Evolutionary conservation across 768 basidiomycete species (phyloP).

Genomic region (Mrakia frigida): DNA sequence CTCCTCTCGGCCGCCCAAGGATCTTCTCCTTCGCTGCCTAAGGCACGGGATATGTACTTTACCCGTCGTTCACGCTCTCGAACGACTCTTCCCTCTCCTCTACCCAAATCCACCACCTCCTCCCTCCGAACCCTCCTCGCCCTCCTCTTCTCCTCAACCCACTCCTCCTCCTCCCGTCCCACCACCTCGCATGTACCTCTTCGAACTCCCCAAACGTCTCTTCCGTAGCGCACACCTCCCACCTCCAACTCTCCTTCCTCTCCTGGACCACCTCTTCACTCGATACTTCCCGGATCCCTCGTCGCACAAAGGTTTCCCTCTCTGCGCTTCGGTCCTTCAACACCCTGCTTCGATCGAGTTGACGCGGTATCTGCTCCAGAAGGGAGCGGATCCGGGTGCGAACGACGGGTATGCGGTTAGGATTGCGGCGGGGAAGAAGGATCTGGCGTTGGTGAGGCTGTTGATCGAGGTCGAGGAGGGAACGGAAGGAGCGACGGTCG

Average conservation of each 20-base stretch:
- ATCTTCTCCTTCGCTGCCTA: conserved; percentile 37
- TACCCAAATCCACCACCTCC: conserved; percentile 40
- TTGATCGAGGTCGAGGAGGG: conserved; percentile 56
- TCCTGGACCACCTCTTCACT: conserved; percentile 40
- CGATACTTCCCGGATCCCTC: conserved; percentile 54
- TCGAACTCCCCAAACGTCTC: conserved; percentile 59
- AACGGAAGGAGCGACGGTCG: neutral
- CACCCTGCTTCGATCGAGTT: conserved; percentile 49
- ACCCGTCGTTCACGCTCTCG: conserved; percentile 37
- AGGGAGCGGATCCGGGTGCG: conserved; percentile 63
- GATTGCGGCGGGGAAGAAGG: conserved; percentile 67
- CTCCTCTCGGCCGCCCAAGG: neutral
- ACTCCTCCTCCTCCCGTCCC: conserved; percentile 31
- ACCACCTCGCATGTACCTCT: conserved; percentile 17
- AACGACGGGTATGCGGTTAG: conserved; percentile 63
- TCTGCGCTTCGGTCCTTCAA: conserved; percentile 65
- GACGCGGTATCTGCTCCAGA: conserved; percentile 61
- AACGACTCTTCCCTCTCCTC: conserved; percentile 50
- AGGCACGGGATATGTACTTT: conserved; percentile 41
- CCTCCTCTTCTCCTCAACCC: conserved; percentile 53
- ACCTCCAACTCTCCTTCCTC: conserved; percentile 38
- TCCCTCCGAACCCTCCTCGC: conserved; percentile 34
- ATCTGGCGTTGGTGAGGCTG: conserved; percentile 63
- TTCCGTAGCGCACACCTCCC: conserved; percentile 51
- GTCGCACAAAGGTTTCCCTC: conserved; percentile 72